Base-by-base conservation (phyloP, 176 grass and related monocot genomes). In the Cenchrus purpureus region DNA sequence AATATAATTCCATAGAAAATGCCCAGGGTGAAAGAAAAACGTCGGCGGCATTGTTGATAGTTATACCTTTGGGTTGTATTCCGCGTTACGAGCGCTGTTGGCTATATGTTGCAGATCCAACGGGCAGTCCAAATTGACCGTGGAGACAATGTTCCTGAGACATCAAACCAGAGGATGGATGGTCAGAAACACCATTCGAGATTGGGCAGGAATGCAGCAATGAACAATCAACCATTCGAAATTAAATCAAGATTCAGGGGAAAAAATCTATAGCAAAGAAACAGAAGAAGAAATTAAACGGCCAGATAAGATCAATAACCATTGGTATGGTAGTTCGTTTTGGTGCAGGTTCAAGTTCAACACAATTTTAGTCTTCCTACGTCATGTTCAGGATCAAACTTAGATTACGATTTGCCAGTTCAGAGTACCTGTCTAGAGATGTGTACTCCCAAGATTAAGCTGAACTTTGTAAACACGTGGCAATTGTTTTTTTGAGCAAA, bases 81-180 rank as follows among this genome's bases (percentile, higher is more conserved):
- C 95, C 48, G 92, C 92, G 59, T 98, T 95, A 42, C 92, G 95
- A n/a, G 92, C 95, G 1, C 72, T 80, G 87, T 25, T 91, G 50
- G 92, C 92, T 57, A 98, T 90, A 37, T 80, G 12, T 86, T 93
- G 91, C 31, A 95, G 82, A 89, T 95, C 91, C 89, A 98, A 83
- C 29, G 57, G 50, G 87, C 95, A 98, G 76, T 83, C 85, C 87
- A 98, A 67, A 74, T 90, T 93, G 56, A 95, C 92, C 67, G 91
- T 98, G n/a, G 95, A 82, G 69, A 98, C 95, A 80, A 95, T 92
- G 81, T 98, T 98, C 87, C 95, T 98, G 73, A 54, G 8, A 84
- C 43, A 83, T 79, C 52, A 84, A 48, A n/a, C 65, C 78, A 68
- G 54, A 73, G 12, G 22, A 7, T 29, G 12, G 22, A 7, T 29